Conservation (phyloP, 2,329 filamentous ascomycete species). For the Colletotrichum abscissum region DNA sequence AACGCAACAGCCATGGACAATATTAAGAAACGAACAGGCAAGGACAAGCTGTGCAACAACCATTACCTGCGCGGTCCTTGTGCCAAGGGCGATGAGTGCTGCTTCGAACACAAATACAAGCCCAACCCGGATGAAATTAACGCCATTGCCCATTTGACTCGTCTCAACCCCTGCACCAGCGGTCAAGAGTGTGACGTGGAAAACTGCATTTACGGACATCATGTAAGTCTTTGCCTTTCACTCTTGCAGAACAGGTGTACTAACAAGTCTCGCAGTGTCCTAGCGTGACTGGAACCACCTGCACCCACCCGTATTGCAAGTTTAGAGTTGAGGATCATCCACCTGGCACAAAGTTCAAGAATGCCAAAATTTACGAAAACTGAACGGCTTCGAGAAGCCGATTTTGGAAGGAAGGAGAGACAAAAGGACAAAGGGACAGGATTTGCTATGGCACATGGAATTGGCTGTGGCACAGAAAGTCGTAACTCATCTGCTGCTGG, state of each 20-base stretch:
- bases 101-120: constrained; percentile 67
- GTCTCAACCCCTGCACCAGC: constrained; percentile 67
- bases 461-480: background rate
- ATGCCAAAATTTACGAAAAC: constrained; percentile 47
- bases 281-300: constrained; percentile 61
- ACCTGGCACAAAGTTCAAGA: constrained; percentile 64
- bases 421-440: background rate
- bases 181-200: constrained; percentile 68
- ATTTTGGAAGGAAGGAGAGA: background rate
- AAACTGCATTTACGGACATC: constrained; percentile 72
- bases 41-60: constrained; percentile 71
- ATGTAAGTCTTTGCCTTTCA: constrained; percentile 55
- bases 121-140: constrained; percentile 64
- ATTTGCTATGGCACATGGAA: background rate
- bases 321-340: constrained; percentile 66
- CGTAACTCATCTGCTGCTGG: background rate
- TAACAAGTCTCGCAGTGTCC: constrained; percentile 56
- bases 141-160: constrained; percentile 66
- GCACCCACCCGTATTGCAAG: constrained; percentile 66
- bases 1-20: constrained; percentile 59
- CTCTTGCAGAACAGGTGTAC: background rate
- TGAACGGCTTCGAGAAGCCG: constrained; percentile 21
- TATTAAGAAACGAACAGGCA: constrained; percentile 66
- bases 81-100: constrained; percentile 63
- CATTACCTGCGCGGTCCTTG: constrained; percentile 70